Evolutionary conservation across 257 asterid species (phyloP).

Genomic region (Fraxinus americana): DNA sequence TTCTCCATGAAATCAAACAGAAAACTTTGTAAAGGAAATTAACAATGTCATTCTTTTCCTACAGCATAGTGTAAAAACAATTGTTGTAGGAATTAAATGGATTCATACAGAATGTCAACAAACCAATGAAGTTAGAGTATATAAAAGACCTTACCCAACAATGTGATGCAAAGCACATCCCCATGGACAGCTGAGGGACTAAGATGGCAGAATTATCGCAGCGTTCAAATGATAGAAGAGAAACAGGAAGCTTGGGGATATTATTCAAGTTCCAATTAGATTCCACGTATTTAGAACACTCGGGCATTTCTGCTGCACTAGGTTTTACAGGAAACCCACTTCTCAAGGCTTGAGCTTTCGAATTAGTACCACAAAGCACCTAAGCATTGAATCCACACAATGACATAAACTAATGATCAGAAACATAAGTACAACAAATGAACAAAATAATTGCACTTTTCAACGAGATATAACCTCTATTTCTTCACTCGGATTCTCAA

Average conservation of each 20-base stretch:
- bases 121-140: conserved; percentile 4
- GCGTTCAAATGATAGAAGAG: conserved; percentile 73
- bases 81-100: not conserved
- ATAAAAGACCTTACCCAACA: conserved; percentile 68
- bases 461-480: conserved; percentile 56
- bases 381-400: conserved; percentile 35
- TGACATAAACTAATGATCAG: conserved; percentile 26
- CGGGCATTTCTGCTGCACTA: conserved; percentile 30
- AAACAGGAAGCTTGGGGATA: conserved; percentile 58
- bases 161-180: conserved; percentile 84
- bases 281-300: conserved; percentile 39
- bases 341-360: conserved; percentile 35
- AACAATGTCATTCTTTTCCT: not conserved
- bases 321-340: conserved; percentile 58
- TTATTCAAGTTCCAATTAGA: conserved; percentile 89
- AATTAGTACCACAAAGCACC: conserved; percentile 65
- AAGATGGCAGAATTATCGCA: conserved; percentile 37
- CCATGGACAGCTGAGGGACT: conserved; percentile 59
- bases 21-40: conserved; percentile 23
- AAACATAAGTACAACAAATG: conserved; percentile 1
- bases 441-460: conserved; percentile 23
- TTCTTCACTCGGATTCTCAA: conserved; percentile 73
- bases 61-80: not conserved
- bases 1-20: conserved; percentile 36
- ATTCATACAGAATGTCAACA: not conserved